phyloP scores from a whole-genome alignment of 2,329 filamentous ascomycete species.

The Nemania diffusa region DNA sequence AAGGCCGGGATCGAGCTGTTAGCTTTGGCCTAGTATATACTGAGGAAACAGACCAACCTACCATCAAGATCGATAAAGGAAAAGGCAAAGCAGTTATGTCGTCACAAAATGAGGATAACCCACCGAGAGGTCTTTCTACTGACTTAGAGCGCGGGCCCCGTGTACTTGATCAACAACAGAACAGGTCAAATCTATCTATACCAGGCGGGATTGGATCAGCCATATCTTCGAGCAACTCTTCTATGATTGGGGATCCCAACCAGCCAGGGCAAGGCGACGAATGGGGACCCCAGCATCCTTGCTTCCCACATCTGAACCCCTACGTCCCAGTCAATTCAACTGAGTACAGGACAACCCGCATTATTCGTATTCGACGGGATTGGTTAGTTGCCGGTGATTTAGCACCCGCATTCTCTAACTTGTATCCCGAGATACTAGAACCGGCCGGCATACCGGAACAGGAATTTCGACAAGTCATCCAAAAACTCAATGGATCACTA shows the following conservation, averaged over 20 bases:
- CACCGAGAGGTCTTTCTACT: conserved; percentile 55
- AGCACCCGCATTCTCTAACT: conserved; percentile 91
- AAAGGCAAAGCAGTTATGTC: conserved; percentile 62
- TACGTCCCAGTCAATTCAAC: conserved; percentile 83
- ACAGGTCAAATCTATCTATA: conserved; percentile 59
- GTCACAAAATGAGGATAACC: conserved; percentile 50
- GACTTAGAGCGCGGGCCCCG: conserved; percentile 67
- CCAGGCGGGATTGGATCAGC: conserved; percentile 63
- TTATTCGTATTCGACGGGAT: conserved; percentile 91
- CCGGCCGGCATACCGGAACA: conserved; percentile 82
- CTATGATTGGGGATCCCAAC: conserved; percentile 70
- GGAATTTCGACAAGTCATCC: conserved; percentile 84
- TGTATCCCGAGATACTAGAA: conserved; percentile 96
- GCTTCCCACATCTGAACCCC: conserved; percentile 91
- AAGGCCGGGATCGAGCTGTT: conserved; percentile 40
- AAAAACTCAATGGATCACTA: conserved; percentile 82
- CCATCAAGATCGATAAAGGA: conserved; percentile 57
- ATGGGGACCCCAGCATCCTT: conserved; percentile 95
- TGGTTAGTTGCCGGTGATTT: conserved; percentile 92
- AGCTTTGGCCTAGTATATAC: conserved; percentile 48
- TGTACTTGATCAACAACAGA: conserved; percentile 54
- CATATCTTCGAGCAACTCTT: conserved; percentile 67
- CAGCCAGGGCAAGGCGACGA: conserved; percentile 76
- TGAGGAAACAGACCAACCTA: conserved; percentile 36
- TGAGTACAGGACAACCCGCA: conserved; percentile 80